Evolutionary conservation across 495 filamentous ascomycete genomes (phyloP).

Genomic region (Penicillium manginii): DNA sequence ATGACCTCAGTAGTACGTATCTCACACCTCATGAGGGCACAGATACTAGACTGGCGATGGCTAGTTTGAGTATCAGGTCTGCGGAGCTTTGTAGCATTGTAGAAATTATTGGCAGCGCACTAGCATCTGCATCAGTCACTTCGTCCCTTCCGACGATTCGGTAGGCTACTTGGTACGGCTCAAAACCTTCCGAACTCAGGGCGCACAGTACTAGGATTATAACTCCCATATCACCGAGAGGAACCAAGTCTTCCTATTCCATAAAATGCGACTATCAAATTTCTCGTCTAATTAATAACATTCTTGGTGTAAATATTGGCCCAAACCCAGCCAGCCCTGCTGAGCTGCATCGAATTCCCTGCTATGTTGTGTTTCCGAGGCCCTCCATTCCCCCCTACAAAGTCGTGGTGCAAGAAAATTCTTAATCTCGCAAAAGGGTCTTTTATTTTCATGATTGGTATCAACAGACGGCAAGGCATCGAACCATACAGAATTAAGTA

Average conservation of each 20-base stretch:
- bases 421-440: slow-evolving; percentile 30
- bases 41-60: no score
- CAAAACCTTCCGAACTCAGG: no score
- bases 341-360: neutral
- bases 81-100: no score
- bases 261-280: neutral
- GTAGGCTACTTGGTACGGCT: no score
- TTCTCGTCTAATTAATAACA: neutral
- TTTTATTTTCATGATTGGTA: slow-evolving; percentile 57
- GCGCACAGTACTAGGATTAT: no score
- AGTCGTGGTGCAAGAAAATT: slow-evolving; percentile 4
- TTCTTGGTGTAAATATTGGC: neutral
- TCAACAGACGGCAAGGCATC: slow-evolving; percentile 49
- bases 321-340: neutral
- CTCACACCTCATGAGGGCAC: no score
- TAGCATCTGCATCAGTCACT: no score
- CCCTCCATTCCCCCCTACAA: neutral
- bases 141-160: no score
- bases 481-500: slow-evolving; percentile 46
- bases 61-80: no score
- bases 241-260: neutral
- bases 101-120: no score
- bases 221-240: no score
- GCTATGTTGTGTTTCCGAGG: neutral
- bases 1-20: no score